Evolutionary conservation across 257 asterid genomes (phyloP).

Genomic region (Mitragyna speciosa): DNA sequence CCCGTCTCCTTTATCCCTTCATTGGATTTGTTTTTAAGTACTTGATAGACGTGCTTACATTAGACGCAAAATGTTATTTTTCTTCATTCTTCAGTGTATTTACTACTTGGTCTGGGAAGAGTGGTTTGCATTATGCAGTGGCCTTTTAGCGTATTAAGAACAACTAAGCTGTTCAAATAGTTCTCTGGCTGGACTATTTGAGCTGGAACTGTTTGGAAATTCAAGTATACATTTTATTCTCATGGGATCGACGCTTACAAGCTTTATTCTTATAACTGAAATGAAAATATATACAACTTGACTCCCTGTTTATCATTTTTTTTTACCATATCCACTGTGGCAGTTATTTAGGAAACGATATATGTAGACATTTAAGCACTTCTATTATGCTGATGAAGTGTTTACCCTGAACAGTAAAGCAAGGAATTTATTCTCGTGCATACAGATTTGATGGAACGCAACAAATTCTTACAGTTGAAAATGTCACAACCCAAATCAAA

Average conservation of each 20-base stretch:
- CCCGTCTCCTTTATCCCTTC: neutral
- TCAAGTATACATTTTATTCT: neutral
- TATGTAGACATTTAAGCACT: neutral
- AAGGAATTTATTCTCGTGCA: constrained; percentile 49
- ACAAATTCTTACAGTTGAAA: constrained; percentile 45
- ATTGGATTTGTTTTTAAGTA: neutral
- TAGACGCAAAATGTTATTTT: neutral
- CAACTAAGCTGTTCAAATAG: neutral
- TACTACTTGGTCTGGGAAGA: neutral
- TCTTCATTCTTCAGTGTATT: neutral
- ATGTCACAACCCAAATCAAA: constrained; percentile 27
- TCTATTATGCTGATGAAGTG: constrained; percentile 20
- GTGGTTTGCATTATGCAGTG: neutral
- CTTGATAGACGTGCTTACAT: neutral
- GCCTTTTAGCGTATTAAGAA: neutral
- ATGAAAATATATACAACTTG: neutral
- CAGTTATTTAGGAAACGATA: neutral
- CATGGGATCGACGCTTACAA: neutral
- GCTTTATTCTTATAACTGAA: neutral
- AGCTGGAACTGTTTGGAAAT: neutral
- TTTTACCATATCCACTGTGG: neutral
- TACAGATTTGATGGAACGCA: constrained; percentile 41
- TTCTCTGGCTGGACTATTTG: neutral
- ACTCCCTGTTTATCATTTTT: neutral
- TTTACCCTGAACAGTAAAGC: constrained; percentile 50